Evolutionary conservation across 2,329 filamentous ascomycete species (phyloP).

Genomic region (Beauveria sp.): DNA sequence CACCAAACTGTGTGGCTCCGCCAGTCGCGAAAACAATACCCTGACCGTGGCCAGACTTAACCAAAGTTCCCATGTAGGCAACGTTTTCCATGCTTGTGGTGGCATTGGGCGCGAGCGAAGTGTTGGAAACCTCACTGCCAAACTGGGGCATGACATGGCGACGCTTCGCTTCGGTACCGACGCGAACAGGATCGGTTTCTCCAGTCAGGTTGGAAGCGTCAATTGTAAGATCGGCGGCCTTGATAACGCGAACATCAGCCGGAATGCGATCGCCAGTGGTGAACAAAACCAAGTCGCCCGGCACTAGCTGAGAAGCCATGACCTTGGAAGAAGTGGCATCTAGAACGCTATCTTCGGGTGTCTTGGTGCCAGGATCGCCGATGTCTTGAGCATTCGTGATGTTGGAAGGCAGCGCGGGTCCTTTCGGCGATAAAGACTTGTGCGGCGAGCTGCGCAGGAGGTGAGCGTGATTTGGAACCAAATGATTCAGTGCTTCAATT

Average conservation of each 20-base stretch:
- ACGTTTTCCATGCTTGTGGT: conserved; percentile 68
- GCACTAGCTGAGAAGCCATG: conserved; percentile 78
- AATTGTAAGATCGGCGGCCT: conserved; percentile 81
- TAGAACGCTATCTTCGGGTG: conserved; percentile 54
- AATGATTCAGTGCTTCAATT: conserved; percentile 83
- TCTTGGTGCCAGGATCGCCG: conserved; percentile 39
- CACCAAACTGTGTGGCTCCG: conserved; percentile 87
- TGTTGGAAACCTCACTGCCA: neutral
- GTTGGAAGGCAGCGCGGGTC: conserved; percentile 41
- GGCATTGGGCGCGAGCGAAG: neutral
- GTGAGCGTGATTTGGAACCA: conserved; percentile 93
- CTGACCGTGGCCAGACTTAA: conserved; percentile 90
- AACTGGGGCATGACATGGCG: conserved; percentile 18
- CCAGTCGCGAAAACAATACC: conserved; percentile 97
- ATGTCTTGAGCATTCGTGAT: conserved; percentile 36
- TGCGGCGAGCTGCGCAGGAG: conserved; percentile 61
- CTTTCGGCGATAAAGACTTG: conserved; percentile 26
- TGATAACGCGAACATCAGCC: conserved; percentile 89
- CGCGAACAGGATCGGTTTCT: conserved; percentile 86
- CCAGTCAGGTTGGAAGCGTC: conserved; percentile 96
- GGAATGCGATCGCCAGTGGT: conserved; percentile 94
- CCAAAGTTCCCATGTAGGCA: conserved; percentile 95
- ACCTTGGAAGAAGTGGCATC: conserved; percentile 76
- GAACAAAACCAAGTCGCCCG: conserved; percentile 87
- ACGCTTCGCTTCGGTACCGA: conserved; percentile 55